Evolutionary conservation across 2,329 filamentous ascomycete species (phyloP).

Genomic region (Fusarium gaditjirri): DNA sequence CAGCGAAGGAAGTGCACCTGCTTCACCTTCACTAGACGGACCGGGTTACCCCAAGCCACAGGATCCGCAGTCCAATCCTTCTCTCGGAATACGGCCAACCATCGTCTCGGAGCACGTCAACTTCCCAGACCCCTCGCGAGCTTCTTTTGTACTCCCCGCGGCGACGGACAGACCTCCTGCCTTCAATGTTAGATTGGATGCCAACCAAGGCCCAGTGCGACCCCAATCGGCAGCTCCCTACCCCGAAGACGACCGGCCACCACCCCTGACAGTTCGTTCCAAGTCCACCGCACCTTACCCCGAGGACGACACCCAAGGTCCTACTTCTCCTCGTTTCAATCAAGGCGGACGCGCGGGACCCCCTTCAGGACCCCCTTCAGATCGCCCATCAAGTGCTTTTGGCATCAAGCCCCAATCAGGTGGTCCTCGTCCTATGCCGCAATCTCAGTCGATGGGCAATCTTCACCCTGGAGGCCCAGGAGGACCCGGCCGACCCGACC

Average conservation of each 20-base stretch:
- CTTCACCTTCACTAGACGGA: slow-evolving; percentile 43
- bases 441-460: slow-evolving; percentile 59
- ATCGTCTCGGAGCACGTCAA: slow-evolving; percentile 53
- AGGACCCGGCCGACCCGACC: slow-evolving; percentile 51
- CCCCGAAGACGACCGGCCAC: slow-evolving; percentile 72
- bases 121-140: slow-evolving; percentile 60
- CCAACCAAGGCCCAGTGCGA: slow-evolving; percentile 49
- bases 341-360: slow-evolving; percentile 61
- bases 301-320: slow-evolving; percentile 62
- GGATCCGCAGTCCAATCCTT: slow-evolving; percentile 47
- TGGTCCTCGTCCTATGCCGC: slow-evolving; percentile 51
- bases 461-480: slow-evolving; percentile 53
- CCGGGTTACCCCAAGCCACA: slow-evolving; percentile 33
- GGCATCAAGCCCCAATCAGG: slow-evolving; percentile 61
- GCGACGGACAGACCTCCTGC: slow-evolving; percentile 56
- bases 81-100: slow-evolving; percentile 53
- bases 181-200: slow-evolving; percentile 62
- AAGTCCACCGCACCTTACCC: slow-evolving; percentile 73
- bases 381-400: slow-evolving; percentile 63
- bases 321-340: slow-evolving; percentile 55
- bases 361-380: slow-evolving; percentile 58
- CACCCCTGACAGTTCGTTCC: slow-evolving; percentile 58
- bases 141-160: slow-evolving; percentile 48
- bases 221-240: slow-evolving; percentile 73
- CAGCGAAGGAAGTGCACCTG: slow-evolving; percentile 53